Conservation (phyloP, 495 filamentous ascomycete species). For the Penicillium maclennaniae region DNA sequence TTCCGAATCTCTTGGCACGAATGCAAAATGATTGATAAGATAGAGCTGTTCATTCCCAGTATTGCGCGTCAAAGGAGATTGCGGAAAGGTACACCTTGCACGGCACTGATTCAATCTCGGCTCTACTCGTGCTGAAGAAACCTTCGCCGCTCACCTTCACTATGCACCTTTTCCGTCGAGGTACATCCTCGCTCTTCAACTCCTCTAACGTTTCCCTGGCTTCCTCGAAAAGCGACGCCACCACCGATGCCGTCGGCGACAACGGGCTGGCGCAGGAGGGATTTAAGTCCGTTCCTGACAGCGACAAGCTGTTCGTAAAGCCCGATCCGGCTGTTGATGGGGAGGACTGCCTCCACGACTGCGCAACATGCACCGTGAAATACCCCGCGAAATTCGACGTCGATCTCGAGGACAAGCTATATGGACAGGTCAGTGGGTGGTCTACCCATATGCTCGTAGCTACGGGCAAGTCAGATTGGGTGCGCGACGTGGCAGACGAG, state of each 20-base stretch:
- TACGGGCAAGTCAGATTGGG: slow-evolving; percentile 94
- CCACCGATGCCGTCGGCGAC: slow-evolving; percentile 22
- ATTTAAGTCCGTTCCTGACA: slow-evolving; percentile 37
- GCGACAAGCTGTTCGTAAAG: slow-evolving; percentile 39
- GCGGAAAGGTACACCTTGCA: not conserved
- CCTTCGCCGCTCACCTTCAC: not conserved
- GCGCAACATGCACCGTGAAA: slow-evolving; percentile 71
- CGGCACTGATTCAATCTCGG: not conserved
- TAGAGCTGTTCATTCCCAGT: slow-evolving; percentile 3
- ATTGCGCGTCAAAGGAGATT: slow-evolving; percentile 4
- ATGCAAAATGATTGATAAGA: slow-evolving; percentile 36
- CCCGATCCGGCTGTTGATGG: slow-evolving; percentile 73
- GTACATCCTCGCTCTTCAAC: slow-evolving; percentile 33
- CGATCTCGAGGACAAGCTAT: slow-evolving; percentile 74
- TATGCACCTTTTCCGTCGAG: slow-evolving; percentile 40
- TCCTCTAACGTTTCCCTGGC: slow-evolving; percentile 28
- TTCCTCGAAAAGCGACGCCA: slow-evolving; percentile 26
- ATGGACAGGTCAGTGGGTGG: slow-evolving; percentile 86
- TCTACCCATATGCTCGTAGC: slow-evolving; percentile 86
- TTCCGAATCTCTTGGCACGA: slow-evolving; percentile 20
- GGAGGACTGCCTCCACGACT: slow-evolving; percentile 87
- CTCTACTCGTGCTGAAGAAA: not conserved
- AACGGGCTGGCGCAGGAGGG: slow-evolving; percentile 25
- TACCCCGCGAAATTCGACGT: slow-evolving; percentile 74
- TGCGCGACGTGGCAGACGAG: slow-evolving; percentile 84